Conservation (phyloP, 306 rosid genomes). For the Clitoria ternatea region DNA sequence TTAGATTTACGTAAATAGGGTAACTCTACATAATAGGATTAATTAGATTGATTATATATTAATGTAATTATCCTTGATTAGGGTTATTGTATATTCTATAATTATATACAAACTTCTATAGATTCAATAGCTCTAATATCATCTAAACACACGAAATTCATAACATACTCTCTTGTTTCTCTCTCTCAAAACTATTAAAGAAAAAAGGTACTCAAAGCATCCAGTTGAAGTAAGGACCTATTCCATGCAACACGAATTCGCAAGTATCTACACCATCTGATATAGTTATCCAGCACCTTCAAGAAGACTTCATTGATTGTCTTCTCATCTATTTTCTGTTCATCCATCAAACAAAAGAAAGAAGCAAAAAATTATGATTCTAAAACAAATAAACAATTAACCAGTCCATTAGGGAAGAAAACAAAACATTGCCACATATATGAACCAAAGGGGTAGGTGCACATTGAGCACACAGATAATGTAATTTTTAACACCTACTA, state of each 20-base stretch:
- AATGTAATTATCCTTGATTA: no score
- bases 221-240: slow-evolving; percentile 52
- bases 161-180: no score
- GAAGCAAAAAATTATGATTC: neutral
- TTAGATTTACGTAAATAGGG: no score
- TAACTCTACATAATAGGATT: no score
- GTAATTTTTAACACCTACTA: neutral
- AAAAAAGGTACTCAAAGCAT: slow-evolving; percentile 13
- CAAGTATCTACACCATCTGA: slow-evolving; percentile 87
- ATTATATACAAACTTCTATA: no score
- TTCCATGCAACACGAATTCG: slow-evolving; percentile 82
- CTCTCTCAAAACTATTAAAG: no score
- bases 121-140: no score
- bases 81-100: no score
- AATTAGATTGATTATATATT: no score
- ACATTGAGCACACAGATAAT: neutral
- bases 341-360: slow-evolving; percentile 21
- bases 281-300: slow-evolving; percentile 91
- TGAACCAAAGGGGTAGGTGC: neutral
- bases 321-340: slow-evolving; percentile 86
- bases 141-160: no score
- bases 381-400: neutral
- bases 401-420: neutral
- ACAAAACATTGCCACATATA: neutral
- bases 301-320: slow-evolving; percentile 74